These are phyloP conservation scores for Cyberlindnera amylophila DNA, from an alignment of 805 yeast genomes.

Conservation along the genomic window DNA sequence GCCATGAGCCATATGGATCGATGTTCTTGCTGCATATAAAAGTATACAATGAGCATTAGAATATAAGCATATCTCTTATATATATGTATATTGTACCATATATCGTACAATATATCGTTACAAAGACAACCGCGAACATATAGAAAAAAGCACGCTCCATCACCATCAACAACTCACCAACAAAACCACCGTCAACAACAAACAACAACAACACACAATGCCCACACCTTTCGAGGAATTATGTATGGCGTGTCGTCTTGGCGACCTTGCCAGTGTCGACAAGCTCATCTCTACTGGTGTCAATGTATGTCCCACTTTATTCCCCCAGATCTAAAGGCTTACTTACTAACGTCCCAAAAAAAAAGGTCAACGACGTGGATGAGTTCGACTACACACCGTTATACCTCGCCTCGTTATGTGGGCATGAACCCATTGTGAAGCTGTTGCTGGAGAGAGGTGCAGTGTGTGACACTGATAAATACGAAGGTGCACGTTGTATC, in stretches of 20 bases:
- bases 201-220: too few species aligned
- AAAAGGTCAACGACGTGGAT: conserved; percentile 43
- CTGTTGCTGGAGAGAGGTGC: conserved; percentile 65
- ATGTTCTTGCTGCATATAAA: too few species aligned
- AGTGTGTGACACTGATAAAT: conserved; percentile 74
- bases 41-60: too few species aligned
- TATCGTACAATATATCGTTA: too few species aligned
- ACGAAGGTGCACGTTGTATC: conserved; percentile 73
- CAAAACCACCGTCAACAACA: too few species aligned
- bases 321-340: background rate
- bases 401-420: conserved; percentile 70
- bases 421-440: conserved; percentile 63
- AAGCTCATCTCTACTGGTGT: conserved; percentile 50
- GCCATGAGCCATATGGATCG: too few species aligned
- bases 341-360: background rate
- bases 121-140: too few species aligned
- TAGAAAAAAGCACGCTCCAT: too few species aligned
- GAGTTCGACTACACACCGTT: conserved; percentile 75
- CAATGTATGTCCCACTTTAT: conserved; percentile 30
- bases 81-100: too few species aligned
- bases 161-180: too few species aligned
- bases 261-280: conserved; percentile 65
- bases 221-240: conserved; percentile 25
- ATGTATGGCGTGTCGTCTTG: conserved; percentile 64
- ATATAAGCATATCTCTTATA: too few species aligned